Evolutionary conservation across 208 protist genomes (phyloP).

Genomic region (Endotrypanum monterogeii): DNA sequence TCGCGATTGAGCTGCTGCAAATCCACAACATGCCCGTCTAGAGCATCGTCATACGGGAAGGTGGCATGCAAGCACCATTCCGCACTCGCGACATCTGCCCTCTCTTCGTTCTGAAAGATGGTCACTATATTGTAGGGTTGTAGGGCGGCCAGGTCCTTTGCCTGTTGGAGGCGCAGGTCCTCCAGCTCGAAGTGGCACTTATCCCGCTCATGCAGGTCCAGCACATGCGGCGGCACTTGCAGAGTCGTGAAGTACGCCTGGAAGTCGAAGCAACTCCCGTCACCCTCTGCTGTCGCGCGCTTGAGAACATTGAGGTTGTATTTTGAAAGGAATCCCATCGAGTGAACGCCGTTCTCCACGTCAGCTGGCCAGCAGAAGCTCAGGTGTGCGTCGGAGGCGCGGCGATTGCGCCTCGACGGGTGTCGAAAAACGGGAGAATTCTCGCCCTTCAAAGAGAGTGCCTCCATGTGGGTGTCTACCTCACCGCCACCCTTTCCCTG

Average conservation of each 20-base stretch:
- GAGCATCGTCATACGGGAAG: conserved; percentile 59
- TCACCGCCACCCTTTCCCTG: conserved; percentile 15
- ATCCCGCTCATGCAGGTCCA: conserved; percentile 69
- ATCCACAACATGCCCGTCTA: conserved; percentile 46
- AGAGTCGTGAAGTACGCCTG: conserved; percentile 41
- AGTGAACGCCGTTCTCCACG: conserved; percentile 32
- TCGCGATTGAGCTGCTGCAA: conserved; percentile 40
- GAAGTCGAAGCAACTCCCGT: conserved; percentile 44
- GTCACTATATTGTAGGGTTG: conserved; percentile 33
- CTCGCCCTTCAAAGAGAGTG: not conserved
- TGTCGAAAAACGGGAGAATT: not conserved
- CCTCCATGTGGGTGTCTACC: not conserved
- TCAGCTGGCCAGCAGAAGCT: conserved; percentile 20
- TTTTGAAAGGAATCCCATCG: conserved; percentile 43
- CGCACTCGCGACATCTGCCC: not conserved
- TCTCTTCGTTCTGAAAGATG: conserved; percentile 67
- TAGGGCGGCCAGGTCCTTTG: conserved; percentile 34
- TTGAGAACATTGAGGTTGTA: conserved; percentile 20
- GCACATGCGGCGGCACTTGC: conserved; percentile 45
- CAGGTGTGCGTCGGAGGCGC: not conserved
- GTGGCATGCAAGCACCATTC: conserved; percentile 56
- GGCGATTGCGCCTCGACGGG: not conserved
- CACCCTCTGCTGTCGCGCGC: conserved; percentile 16
- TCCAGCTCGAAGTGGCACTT: conserved; percentile 62
- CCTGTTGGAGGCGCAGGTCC: conserved; percentile 51